Conservation (phyloP, 1,284 basidiomycete genomes). For the Anthracocystis setariae region DNA sequence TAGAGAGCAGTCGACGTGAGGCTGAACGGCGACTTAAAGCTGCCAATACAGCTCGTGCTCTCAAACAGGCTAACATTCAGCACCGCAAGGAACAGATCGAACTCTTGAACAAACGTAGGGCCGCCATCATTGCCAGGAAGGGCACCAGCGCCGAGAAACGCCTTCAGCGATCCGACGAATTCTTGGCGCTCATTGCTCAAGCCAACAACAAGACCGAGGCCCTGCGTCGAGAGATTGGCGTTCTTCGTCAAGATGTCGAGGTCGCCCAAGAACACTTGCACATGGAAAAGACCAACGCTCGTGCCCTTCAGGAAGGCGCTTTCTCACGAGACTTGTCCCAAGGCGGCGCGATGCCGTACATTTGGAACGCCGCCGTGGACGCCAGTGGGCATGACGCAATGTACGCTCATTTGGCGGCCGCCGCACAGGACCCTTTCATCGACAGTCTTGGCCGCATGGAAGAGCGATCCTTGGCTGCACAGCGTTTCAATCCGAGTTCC, state of each 20-base stretch:
- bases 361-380: constrained; percentile 19
- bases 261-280: constrained; percentile 29
- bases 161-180: constrained; percentile 24
- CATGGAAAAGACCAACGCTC: constrained; percentile 24
- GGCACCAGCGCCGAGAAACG: constrained; percentile 41
- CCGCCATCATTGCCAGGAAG: constrained; percentile 56
- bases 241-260: constrained; percentile 17
- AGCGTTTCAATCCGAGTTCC: constrained; percentile 14
- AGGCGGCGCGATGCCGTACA: constrained; percentile 9
- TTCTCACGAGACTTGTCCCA: constrained; percentile 9
- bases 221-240: constrained; percentile 20
- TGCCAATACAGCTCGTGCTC: constrained; percentile 73
- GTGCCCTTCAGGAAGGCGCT: constrained; percentile 15
- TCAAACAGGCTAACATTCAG: constrained; percentile 44
- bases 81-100: constrained; percentile 78
- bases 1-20: constrained; percentile 81
- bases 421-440: constrained; percentile 33
- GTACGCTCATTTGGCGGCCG: constrained; percentile 32
- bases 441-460: constrained; percentile 41
- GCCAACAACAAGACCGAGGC: constrained; percentile 19
- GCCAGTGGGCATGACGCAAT: constrained; percentile 22
- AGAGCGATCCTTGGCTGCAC: constrained; percentile 23
- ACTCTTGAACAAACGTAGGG: constrained; percentile 73
- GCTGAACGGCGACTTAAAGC: constrained; percentile 85
- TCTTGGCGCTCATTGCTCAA: constrained; percentile 13